Conservation (phyloP, 192 early-diverging fungal genomes). For the Funneliformis mosseae region DNA sequence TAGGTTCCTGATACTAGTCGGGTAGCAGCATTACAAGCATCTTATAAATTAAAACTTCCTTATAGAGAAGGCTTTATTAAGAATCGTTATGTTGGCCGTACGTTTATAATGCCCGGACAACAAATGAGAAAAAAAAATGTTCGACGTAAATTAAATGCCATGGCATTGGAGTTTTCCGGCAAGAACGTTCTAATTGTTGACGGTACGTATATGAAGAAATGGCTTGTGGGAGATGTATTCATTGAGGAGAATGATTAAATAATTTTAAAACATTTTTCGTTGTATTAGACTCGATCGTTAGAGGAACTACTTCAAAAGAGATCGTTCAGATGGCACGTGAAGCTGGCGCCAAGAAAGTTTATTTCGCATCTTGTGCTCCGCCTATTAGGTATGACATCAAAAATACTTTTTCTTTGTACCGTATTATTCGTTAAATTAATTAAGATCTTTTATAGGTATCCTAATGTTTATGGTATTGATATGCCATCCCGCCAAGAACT, state of each 20-base stretch:
- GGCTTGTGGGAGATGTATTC: not conserved
- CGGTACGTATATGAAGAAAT: constrained; percentile 53
- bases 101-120: constrained; percentile 99
- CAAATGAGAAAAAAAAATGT: constrained; percentile 88
- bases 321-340: constrained; percentile 99
- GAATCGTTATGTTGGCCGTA: constrained; percentile 98
- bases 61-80: constrained; percentile 99
- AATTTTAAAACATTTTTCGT: not conserved
- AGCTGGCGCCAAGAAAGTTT: constrained; percentile 97
- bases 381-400: constrained; percentile 64
- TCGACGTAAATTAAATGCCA: constrained; percentile 96
- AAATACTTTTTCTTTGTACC: not conserved
- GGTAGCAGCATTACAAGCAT: constrained; percentile 90
- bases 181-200: constrained; percentile 99
- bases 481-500: constrained; percentile 96
- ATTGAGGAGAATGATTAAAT: constrained; percentile 15
- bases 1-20: constrained; percentile 95
- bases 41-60: constrained; percentile 83
- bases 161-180: constrained; percentile 93
- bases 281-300: constrained; percentile 89
- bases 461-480: constrained; percentile 99
- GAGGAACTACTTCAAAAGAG: constrained; percentile 98
- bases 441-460: constrained; percentile 59
- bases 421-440: constrained; percentile 27
- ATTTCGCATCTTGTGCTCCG: constrained; percentile 98